phyloP scores from a whole-genome alignment of 768 basidiomycete genomes.

The Tremella fuciformis region DNA sequence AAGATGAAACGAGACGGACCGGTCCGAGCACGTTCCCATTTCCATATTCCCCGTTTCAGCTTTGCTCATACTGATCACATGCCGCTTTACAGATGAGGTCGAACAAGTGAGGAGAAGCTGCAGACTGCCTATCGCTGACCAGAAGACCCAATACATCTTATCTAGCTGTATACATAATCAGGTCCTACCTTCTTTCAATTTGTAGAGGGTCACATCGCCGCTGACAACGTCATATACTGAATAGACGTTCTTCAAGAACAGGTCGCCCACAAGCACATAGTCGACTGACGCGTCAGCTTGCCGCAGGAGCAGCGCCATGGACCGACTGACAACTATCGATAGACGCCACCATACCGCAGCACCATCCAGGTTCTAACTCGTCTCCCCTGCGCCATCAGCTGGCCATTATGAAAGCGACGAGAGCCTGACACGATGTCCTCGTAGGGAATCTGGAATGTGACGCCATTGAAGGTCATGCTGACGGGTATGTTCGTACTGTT shows the following conservation, averaged over 20 bases:
- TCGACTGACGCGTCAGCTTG: not conserved
- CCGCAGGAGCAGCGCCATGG: not conserved
- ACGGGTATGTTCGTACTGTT: not conserved
- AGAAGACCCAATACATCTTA: too few relatives aligned
- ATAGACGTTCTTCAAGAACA: conserved; percentile 4
- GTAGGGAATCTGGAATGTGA: conserved; percentile 2
- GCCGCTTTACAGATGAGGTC: too few relatives aligned
- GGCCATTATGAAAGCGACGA: too few relatives aligned
- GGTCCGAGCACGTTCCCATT: too few relatives aligned
- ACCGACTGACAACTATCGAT: not conserved
- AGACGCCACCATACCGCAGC: not conserved
- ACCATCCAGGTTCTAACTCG: not conserved
- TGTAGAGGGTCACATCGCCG: conserved; percentile 2
- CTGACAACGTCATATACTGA: not conserved
- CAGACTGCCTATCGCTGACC: too few relatives aligned
- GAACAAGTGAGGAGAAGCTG: too few relatives aligned
- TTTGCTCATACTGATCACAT: too few relatives aligned
- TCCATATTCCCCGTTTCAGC: too few relatives aligned
- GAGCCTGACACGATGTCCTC: not conserved
- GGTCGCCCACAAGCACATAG: conserved; percentile 1
- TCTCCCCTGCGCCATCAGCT: not conserved
- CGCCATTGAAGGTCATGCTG: not conserved
- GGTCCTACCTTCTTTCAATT: not conserved
- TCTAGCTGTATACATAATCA: too few relatives aligned
- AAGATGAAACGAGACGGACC: too few relatives aligned